Evolutionary conservation across 1,284 basidiomycete species (phyloP).

Genomic region (Vanrija humicola): DNA sequence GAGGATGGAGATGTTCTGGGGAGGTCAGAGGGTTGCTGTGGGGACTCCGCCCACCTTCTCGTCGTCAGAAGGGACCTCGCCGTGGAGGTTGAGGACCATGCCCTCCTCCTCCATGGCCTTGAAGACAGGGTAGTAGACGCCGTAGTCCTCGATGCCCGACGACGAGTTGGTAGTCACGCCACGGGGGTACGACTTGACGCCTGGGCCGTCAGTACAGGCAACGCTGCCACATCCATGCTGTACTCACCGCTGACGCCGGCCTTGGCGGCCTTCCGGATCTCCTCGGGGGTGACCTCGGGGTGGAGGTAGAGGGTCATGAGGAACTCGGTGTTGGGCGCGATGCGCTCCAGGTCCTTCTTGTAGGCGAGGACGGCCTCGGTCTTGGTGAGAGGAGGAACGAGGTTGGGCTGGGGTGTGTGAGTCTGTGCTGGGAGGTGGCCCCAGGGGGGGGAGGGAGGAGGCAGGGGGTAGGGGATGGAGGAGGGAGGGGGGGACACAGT

Average conservation of each 20-base stretch:
- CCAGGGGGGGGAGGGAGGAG: no score
- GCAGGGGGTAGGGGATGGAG: no score
- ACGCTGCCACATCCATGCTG: neutral
- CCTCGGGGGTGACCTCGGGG: slow-evolving; percentile 81
- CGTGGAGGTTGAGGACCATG: slow-evolving; percentile 95
- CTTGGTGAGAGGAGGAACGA: slow-evolving; percentile 84
- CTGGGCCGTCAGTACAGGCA: slow-evolving; percentile 47
- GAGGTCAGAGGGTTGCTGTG: slow-evolving; percentile 1
- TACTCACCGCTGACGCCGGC: slow-evolving; percentile 73
- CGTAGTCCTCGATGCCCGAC: slow-evolving; percentile 94
- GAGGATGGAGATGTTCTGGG: slow-evolving; percentile 81
- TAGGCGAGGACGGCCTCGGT: slow-evolving; percentile 80
- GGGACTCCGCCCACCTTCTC: slow-evolving; percentile 56
- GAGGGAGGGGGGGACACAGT: no score
- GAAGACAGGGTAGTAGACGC: slow-evolving; percentile 90
- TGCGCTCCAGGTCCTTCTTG: slow-evolving; percentile 65
- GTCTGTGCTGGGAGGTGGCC: neutral
- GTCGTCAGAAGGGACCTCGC: slow-evolving; percentile 90
- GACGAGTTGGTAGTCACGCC: slow-evolving; percentile 98
- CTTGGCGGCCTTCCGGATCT: slow-evolving; percentile 79
- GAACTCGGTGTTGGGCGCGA: slow-evolving; percentile 78
- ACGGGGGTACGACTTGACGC: slow-evolving; percentile 95
- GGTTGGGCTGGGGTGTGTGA: slow-evolving; percentile 68
- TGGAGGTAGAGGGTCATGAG: slow-evolving; percentile 96
- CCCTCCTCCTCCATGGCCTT: slow-evolving; percentile 88